These are phyloP conservation scores for Cyathus striatus DNA, from an alignment of 768 basidiomycete species.

Conservation along the genomic window DNA sequence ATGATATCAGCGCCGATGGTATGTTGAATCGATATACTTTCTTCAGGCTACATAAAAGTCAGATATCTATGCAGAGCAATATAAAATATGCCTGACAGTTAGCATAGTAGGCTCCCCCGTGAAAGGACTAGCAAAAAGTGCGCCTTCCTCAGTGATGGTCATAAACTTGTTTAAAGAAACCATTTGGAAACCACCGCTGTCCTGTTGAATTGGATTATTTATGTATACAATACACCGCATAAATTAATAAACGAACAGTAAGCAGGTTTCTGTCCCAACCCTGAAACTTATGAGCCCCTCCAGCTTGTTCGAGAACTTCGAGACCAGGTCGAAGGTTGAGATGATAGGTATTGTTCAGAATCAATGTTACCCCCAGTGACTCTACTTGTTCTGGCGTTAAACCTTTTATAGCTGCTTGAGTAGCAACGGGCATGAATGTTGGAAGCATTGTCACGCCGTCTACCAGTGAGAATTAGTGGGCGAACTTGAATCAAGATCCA, in stretches of 20 bases:
- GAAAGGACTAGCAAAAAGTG: slow-evolving; percentile 80
- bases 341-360: slow-evolving; percentile 90
- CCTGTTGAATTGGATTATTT: slow-evolving; percentile 33
- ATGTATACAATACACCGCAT: not conserved
- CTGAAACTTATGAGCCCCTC: slow-evolving; percentile 88
- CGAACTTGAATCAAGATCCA: not conserved
- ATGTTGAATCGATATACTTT: slow-evolving; percentile 88
- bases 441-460: slow-evolving; percentile 82
- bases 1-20: slow-evolving; percentile 91
- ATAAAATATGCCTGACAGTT: slow-evolving; percentile 45
- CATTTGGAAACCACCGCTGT: slow-evolving; percentile 88
- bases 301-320: slow-evolving; percentile 63
- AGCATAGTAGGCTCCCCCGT: slow-evolving; percentile 86
- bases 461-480: too few species aligned
- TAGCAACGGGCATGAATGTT: slow-evolving; percentile 93
- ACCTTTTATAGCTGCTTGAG: slow-evolving; percentile 89
- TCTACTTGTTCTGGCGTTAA: slow-evolving; percentile 84
- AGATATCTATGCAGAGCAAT: slow-evolving; percentile 2
- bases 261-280: slow-evolving; percentile 84
- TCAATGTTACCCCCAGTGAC: slow-evolving; percentile 73
- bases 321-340: slow-evolving; percentile 83
- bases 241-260: slow-evolving; percentile 45
- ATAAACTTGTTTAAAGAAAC: slow-evolving; percentile 83
- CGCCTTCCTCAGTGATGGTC: slow-evolving; percentile 84
- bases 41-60: slow-evolving; percentile 62